These are phyloP conservation scores for Tricharina praecox DNA, from an alignment of 495 filamentous ascomycete species.

Conservation along the genomic window DNA sequence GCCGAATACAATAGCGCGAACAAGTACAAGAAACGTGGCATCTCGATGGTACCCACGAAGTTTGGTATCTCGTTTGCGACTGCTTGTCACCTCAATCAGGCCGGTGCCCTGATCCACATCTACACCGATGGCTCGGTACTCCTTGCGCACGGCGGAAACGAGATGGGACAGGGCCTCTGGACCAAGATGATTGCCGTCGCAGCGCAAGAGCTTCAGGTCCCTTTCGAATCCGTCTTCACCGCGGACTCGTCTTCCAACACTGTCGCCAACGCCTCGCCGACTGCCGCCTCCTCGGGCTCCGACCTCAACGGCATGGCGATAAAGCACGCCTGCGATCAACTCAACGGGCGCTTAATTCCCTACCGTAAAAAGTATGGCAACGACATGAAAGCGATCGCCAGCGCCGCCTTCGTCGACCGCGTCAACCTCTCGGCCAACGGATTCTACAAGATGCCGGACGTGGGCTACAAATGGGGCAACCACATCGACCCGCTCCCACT, in stretches of 20 bases:
- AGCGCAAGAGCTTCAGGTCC: conserved; percentile 29
- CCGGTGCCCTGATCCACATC: conserved; percentile 29
- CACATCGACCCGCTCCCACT: conserved; percentile 27
- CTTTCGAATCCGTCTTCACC: conserved; percentile 32
- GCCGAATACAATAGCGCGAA: conserved; percentile 28
- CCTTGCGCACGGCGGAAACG: conserved; percentile 29
- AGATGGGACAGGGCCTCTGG: conserved; percentile 31
- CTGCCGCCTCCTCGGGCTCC: conserved; percentile 30
- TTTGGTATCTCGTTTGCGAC: conserved; percentile 32
- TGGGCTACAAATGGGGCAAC: conserved; percentile 30
- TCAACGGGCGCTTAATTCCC: conserved; percentile 28
- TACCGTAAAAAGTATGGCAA: conserved; percentile 26
- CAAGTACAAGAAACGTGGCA: conserved; percentile 31
- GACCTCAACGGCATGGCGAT: conserved; percentile 33
- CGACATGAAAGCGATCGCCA: conserved; percentile 27
- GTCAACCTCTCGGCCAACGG: conserved; percentile 30
- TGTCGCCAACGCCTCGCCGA: conserved; percentile 31
- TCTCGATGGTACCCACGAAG: conserved; percentile 30
- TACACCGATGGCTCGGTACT: conserved; percentile 31
- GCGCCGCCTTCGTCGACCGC: conserved; percentile 29
- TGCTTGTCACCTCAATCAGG: conserved; percentile 31
- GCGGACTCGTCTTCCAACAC: conserved; percentile 33
- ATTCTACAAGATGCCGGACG: conserved; percentile 30
- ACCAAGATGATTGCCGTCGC: conserved; percentile 32
- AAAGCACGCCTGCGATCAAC: conserved; percentile 28